phyloP scores from a whole-genome alignment of 2,329 filamentous ascomycete genomes.

The Pseudogymnoascus sp. region DNA sequence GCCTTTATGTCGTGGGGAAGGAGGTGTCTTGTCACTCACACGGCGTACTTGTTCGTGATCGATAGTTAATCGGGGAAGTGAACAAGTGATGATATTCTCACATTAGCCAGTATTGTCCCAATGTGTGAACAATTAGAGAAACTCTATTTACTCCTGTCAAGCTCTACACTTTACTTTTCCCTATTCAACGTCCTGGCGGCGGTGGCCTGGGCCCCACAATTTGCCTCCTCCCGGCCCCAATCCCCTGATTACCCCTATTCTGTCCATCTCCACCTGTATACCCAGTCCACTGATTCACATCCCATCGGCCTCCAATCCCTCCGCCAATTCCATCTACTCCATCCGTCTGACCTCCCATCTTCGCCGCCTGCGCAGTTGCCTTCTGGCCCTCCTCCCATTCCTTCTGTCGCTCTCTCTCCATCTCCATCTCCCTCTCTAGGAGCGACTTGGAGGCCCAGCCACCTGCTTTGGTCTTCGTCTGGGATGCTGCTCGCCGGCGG shows the following conservation, averaged over 20 bases:
- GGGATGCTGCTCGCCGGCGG: slow-evolving; percentile 40
- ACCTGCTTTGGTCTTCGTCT: slow-evolving; percentile 46
- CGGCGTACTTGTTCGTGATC: background rate
- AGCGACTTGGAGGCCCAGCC: slow-evolving; percentile 50
- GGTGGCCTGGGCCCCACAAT: slow-evolving; percentile 73
- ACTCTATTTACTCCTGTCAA: background rate
- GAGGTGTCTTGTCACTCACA: background rate
- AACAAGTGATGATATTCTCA: slow-evolving; percentile 1
- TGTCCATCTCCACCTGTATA: slow-evolving; percentile 70
- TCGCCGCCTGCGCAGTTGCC: slow-evolving; percentile 51
- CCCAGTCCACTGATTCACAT: slow-evolving; percentile 68
- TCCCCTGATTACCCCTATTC: slow-evolving; percentile 60
- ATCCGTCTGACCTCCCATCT: slow-evolving; percentile 42
- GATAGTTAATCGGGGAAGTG: background rate
- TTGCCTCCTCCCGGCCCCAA: slow-evolving; percentile 65
- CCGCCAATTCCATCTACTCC: slow-evolving; percentile 56
- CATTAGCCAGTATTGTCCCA: background rate
- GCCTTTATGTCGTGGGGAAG: background rate
- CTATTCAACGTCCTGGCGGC: slow-evolving; percentile 35
- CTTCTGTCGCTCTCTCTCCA: slow-evolving; percentile 51
- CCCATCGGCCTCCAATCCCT: slow-evolving; percentile 65
- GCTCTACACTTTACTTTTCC: background rate
- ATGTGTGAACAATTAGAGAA: background rate
- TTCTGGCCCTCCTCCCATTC: slow-evolving; percentile 71
- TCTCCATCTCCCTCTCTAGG: slow-evolving; percentile 55